phyloP scores from a whole-genome alignment of 768 basidiomycete species.

The Psilocybe cyanescens region DNA sequence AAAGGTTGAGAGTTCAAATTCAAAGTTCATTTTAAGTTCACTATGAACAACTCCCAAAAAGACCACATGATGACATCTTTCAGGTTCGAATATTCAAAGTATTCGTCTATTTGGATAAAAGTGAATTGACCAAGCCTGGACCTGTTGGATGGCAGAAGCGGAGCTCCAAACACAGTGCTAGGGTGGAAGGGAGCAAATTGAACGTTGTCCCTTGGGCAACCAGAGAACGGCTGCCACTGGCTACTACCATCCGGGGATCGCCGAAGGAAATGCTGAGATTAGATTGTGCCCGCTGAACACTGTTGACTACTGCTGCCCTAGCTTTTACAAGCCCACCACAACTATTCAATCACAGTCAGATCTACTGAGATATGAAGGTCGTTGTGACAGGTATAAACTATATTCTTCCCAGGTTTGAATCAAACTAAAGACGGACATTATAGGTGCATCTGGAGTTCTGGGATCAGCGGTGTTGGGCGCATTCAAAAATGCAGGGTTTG shows the following conservation, averaged over 20 bases:
- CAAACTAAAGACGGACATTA: neutral
- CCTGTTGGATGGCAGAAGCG: no score
- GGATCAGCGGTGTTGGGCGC: constrained; percentile 78
- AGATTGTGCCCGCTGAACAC: neutral
- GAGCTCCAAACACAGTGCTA: no score
- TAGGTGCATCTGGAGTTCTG: constrained; percentile 92
- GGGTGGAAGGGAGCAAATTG: no score
- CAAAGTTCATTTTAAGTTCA: no score
- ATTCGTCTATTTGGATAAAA: no score
- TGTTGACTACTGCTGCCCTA: neutral
- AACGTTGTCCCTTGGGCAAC: constrained; percentile 10
- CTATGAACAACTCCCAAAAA: no score
- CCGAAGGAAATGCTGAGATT: constrained; percentile 7
- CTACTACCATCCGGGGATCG: constrained; percentile 7
- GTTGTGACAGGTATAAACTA: constrained; percentile 54
- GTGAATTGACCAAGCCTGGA: no score
- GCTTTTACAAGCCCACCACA: neutral
- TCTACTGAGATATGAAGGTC: constrained; percentile 42
- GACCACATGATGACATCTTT: no score
- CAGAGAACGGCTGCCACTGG: neutral
- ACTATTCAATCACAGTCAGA: neutral
- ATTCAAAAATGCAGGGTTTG: constrained; percentile 50
- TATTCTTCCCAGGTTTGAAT: neutral
- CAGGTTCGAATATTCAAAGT: no score
- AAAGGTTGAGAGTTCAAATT: no score